These are phyloP conservation scores for Paracoccidioides lutzii DNA, from an alignment of 2,329 filamentous ascomycete genomes.

Conservation along the genomic window DNA sequence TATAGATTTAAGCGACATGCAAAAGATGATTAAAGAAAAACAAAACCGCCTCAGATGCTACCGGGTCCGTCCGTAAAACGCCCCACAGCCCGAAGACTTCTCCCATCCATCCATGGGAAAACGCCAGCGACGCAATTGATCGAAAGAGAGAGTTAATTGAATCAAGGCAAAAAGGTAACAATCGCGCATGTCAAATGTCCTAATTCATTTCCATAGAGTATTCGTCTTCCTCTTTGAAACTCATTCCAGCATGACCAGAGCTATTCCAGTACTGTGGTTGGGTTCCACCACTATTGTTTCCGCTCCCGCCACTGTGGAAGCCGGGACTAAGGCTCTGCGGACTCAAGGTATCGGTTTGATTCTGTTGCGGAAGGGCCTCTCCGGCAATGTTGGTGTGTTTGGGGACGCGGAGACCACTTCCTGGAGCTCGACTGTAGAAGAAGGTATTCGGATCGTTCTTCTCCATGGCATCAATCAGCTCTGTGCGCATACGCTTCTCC, in stretches of 20 bases:
- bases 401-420: slow-evolving; percentile 78
- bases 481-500: slow-evolving; percentile 87
- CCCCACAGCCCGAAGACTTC: not conserved
- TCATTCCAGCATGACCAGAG: slow-evolving; percentile 44
- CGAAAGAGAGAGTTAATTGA: not conserved
- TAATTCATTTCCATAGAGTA: slow-evolving; percentile 62
- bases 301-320: slow-evolving; percentile 59
- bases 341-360: slow-evolving; percentile 33
- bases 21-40: not conserved
- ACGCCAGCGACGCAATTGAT: slow-evolving; percentile 4
- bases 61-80: not conserved
- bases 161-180: not conserved
- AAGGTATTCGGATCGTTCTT: slow-evolving; percentile 67
- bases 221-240: slow-evolving; percentile 92
- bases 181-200: not conserved
- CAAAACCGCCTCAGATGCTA: not conserved
- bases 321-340: slow-evolving; percentile 55
- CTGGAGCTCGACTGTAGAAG: slow-evolving; percentile 69
- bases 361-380: slow-evolving; percentile 45
- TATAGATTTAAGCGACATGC: not conserved
- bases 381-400: slow-evolving; percentile 86
- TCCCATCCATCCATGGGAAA: slow-evolving; percentile 1
- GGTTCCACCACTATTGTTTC: slow-evolving; percentile 36
- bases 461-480: slow-evolving; percentile 73
- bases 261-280: slow-evolving; percentile 44